Base-by-base conservation (phyloP, 176 grass and related monocot species). In the Carex scoparia region DNA sequence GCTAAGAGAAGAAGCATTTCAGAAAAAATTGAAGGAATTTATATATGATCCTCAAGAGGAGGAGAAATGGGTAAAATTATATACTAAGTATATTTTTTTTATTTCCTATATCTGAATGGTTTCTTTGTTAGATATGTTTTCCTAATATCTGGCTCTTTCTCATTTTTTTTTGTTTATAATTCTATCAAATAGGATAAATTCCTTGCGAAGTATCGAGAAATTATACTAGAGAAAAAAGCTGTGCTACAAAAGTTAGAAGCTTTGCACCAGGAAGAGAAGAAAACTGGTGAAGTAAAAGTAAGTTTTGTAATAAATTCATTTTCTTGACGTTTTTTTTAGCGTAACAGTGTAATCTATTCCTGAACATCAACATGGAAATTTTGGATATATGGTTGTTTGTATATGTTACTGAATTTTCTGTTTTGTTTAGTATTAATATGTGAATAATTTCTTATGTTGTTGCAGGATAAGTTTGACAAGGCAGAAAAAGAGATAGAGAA, bases 21-120 rank as follows among this genome's bases (percentile, higher is more conserved):
- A 48, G 35, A 28, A 81, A 81, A 81, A 81, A 81, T 12, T 81
- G 3, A 46, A 81, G 58, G 57, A 28, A 0, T 81, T 64, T 27
- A 81, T 64, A 64, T 81, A 81, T 16, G 16, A 81, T 5, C 58
- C 79, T 46, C 7, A 81, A 48, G 16, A 23, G 38, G 79, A 81
- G 57, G 37, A 81, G 10, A 23, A 62, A 23, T 4, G 2, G 31
- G 79, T 62, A 64, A 19, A 27, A 7, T 8, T 46, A 46, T 23
- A 60, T 10, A 27, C 0, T 60, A 46, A 1, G 4, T 16, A 53
- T 4, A 23, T 53, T 2, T 33, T 30, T 79, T 7, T 56, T 15
- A n/a, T 38, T 80, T 74, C 3, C 56, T 42, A 10, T n/a, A 5
- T 23, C 10, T 63, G 30, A 63, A 19, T 46, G 1, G 18, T 32